These are phyloP conservation scores for Vanrija pseudolonga DNA, from an alignment of 1,284 basidiomycete species.

Conservation along the genomic window DNA sequence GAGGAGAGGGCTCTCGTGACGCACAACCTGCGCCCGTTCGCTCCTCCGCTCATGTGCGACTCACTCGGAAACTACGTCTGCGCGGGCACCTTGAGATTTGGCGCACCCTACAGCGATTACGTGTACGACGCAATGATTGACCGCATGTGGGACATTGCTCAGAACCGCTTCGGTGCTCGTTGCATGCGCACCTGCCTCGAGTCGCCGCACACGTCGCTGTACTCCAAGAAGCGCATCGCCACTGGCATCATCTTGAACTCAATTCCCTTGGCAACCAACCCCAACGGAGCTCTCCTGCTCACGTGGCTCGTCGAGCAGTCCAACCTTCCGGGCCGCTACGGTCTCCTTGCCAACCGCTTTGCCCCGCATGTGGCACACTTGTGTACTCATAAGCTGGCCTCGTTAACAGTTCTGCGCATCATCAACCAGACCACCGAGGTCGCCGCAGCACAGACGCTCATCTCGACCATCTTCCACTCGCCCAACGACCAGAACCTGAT, in stretches of 20 bases:
- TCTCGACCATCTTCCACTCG: constrained; percentile 79
- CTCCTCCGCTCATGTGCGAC: constrained; percentile 89
- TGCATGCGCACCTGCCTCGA: constrained; percentile 97
- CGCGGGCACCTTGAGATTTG: constrained; percentile 82
- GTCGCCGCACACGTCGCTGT: constrained; percentile 73
- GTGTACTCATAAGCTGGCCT: constrained; percentile 96
- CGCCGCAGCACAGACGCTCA: constrained; percentile 67
- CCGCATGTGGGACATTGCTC: constrained; percentile 95
- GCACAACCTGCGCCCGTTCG: constrained; percentile 81
- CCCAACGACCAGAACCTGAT: constrained; percentile 81
- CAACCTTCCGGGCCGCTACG: constrained; percentile 85
- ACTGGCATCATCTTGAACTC: constrained; percentile 94
- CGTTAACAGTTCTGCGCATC: constrained; percentile 85
- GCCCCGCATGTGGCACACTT: constrained; percentile 92
- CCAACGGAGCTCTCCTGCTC: constrained; percentile 89
- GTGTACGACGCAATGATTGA: constrained; percentile 98
- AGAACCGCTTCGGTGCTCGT: constrained; percentile 87
- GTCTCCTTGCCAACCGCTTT: constrained; percentile 87
- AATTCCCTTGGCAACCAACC: constrained; percentile 94
- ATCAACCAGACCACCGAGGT: constrained; percentile 89
- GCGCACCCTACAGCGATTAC: constrained; percentile 83
- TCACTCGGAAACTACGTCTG: constrained; percentile 97
- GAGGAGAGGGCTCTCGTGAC: constrained; percentile 84
- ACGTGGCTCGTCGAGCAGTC: constrained; percentile 97
- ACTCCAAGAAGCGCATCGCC: constrained; percentile 90